Evolutionary conservation across 495 filamentous ascomycete genomes (phyloP), one percentile per base, ranked within the genome.

Genomic region (Tuber magnatum): DNA sequence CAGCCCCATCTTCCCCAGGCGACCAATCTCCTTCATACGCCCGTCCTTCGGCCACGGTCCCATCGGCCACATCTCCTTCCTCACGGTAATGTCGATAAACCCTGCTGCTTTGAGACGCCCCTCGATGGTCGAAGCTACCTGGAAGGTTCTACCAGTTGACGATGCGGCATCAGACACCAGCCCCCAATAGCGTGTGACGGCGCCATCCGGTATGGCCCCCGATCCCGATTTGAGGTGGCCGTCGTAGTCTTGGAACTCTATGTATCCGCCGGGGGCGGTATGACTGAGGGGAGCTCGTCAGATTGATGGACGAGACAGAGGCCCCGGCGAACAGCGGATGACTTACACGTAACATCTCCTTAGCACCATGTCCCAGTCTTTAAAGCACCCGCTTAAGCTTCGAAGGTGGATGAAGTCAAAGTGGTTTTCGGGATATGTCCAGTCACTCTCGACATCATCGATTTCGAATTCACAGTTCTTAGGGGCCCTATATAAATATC

Each of bases 401-500:
- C 89, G 83, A 61, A 83, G 84, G 80, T 91, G 89, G 75, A 91
- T 86, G 73, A 88, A 90, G 81, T 91, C 89, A 73, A 90, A 91
- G 70, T 86, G 80, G 70, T 88, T 86, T 35, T 82, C 82, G 1
- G 86, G 85, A 69, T 85, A 87, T 35, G 87, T 84, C 89, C 89
- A 91, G 16, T 85, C 83, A 28, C 81, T 84, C 84, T 91, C 89
- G 65, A 88, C 84, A 80, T 91, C 89, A 75, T 91, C 89, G 12
- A 91, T 86, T 84, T 89, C 87, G 75, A 91, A 91, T 56, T 84
- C 84, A 40, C 87, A 86, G 78, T 90, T 91, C 7, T 88, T 86
- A 18, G 88, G 88, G 28, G 48, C 28, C 39, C 51, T 73, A 35
- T 7, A 22, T 5, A 44, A 51, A 71, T 28, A 12, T 48, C 40